Evolutionary conservation across 2,329 filamentous ascomycete genomes (phyloP).

Genomic region (Eurotiales sp.): DNA sequence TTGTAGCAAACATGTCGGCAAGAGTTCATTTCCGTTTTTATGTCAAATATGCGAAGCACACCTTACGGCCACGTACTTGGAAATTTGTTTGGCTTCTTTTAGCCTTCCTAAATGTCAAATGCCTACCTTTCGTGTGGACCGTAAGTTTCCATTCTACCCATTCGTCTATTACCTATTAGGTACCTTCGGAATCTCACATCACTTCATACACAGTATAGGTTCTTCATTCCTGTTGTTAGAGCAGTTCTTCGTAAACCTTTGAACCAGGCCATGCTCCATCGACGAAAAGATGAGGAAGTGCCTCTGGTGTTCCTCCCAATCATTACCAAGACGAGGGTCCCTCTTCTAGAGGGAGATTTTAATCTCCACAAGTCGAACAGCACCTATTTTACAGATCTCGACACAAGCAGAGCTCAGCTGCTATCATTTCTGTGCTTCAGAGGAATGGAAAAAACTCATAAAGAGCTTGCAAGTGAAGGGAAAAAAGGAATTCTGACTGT

Average conservation of each 20-base stretch:
- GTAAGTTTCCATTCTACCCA: constrained; percentile 13
- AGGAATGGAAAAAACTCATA: constrained; percentile 9
- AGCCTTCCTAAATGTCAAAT: constrained; percentile 12
- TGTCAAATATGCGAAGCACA: background rate
- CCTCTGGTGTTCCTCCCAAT: constrained; percentile 16
- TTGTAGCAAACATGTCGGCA: background rate
- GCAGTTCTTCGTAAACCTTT: constrained; percentile 10
- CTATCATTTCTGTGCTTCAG: constrained; percentile 29
- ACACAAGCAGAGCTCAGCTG: constrained; percentile 48
- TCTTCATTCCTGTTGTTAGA: constrained; percentile 9
- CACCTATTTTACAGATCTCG: constrained; percentile 56
- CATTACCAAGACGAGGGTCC: constrained; percentile 11
- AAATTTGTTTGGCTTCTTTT: constrained; percentile 8
- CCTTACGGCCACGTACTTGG: background rate
- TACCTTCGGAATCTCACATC: background rate
- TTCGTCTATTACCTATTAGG: background rate
- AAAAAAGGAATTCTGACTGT: constrained; percentile 13
- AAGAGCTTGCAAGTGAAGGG: constrained; percentile 7
- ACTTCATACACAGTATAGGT: background rate
- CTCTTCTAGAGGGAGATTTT: constrained; percentile 17
- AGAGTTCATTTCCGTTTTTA: background rate
- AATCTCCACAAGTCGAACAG: constrained; percentile 43
- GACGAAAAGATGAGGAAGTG: constrained; percentile 5
- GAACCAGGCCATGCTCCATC: background rate
- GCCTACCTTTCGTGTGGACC: constrained; percentile 14